Base-by-base conservation (phyloP, 2,329 filamentous ascomycete species). In the Atkinsonella texensis region DNA sequence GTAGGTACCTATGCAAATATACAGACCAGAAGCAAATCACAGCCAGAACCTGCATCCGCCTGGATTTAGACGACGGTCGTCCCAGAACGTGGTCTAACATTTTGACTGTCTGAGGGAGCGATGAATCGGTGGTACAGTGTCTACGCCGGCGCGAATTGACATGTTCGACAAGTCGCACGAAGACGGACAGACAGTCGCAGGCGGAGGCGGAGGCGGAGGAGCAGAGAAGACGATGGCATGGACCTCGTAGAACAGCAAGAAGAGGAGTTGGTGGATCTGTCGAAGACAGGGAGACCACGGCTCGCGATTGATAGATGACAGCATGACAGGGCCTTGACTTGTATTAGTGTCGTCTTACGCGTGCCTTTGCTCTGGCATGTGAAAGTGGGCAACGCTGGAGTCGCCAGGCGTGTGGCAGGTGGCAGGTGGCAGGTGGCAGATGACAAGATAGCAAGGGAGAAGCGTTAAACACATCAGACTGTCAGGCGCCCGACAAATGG, bases 11-110 rank as follows among this genome's bases (percentile, higher is more conserved):
- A 62, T 84, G 78, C 31, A 96, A 73, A 65, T 96, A 96, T 46
- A 84, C 70, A 5, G 86, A 85, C 93, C 93, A 98, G 64, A 97
- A 93, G 0, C 87, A 83, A 51, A 97, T 77, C 13, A 97, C 93
- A 20, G 86, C 84, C 58, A 97, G 79, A 59, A 98, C 89, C 68
- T 97, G 91, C 48, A 94, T 84, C 63, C 94, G 89, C 57, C 91
- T 83, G 62, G 94, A 95, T 71, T 91, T 87, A 63, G 87, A 83
- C 54, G 90, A 96, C 35, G 91, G 91, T 57, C 89, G 83, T 56
- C 91, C 91, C 47, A 97, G 75, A 52, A 96, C 85, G 75, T 97
- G 91, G 69, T 97, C 91, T 82, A 81, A 70, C 79, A 82, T 81
- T 54, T 49, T 59, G 54, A 41, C 23, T 41, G 8, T 45, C 33